Conservation (phyloP, 768 basidiomycete genomes). For the Termitomyces bulborhizus region DNA sequence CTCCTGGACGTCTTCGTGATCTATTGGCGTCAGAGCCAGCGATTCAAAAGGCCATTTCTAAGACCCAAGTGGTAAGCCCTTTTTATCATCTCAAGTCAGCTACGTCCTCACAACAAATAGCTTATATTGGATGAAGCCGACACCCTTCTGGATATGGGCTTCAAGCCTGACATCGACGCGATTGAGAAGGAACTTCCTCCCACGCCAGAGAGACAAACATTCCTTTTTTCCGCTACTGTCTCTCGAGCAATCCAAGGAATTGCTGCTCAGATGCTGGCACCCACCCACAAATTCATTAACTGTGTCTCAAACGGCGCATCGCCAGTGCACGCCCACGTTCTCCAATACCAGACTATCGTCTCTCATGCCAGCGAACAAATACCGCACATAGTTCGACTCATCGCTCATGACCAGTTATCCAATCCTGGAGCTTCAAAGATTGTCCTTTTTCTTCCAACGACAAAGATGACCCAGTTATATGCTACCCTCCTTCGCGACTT, state of each 20-base stretch:
- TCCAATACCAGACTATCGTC: constrained; percentile 79
- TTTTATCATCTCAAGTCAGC: background rate
- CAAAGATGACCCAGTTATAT: constrained; percentile 78
- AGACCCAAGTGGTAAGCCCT: constrained; percentile 52
- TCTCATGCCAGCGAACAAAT: constrained; percentile 61
- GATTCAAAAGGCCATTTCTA: constrained; percentile 44
- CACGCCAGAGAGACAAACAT: constrained; percentile 70
- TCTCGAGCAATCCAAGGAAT: constrained; percentile 66
- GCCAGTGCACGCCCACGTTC: constrained; percentile 68
- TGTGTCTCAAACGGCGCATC: constrained; percentile 55
- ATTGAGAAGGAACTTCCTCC: constrained; percentile 61
- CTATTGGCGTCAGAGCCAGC: constrained; percentile 53
- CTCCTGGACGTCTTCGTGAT: constrained; percentile 84
- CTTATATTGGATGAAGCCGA: constrained; percentile 93
- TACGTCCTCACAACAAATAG: constrained; percentile 28
- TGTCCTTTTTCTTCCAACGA: constrained; percentile 81
- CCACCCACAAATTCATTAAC: constrained; percentile 67
- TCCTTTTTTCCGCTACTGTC: constrained; percentile 89
- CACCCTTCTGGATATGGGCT: constrained; percentile 87
- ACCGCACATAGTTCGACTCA: constrained; percentile 69
- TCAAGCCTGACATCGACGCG: constrained; percentile 77
- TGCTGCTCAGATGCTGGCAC: constrained; percentile 51
- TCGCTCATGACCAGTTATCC: constrained; percentile 83
- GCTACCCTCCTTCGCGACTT: constrained; percentile 54
- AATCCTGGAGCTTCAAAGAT: constrained; percentile 64